These are phyloP conservation scores for Bacidia rubella DNA, from an alignment of 495 filamentous ascomycete genomes.

Conservation along the genomic window DNA sequence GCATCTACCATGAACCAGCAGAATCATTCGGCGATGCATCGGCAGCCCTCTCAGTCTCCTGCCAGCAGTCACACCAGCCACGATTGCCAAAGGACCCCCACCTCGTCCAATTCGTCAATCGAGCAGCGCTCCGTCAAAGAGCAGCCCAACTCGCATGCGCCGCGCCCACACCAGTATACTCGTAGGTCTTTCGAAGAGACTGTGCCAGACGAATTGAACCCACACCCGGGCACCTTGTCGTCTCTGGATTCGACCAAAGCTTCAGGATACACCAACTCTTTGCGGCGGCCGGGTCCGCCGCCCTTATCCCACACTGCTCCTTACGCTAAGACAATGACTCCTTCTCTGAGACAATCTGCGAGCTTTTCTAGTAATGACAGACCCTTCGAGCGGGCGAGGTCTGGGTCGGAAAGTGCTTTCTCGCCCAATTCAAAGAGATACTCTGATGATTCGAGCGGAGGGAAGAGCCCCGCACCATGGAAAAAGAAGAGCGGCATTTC, in stretches of 20 bases:
- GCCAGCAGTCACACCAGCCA: constrained; percentile 28
- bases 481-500: constrained; percentile 93
- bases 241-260: constrained; percentile 49
- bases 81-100: constrained; percentile 35
- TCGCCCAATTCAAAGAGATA: constrained; percentile 50
- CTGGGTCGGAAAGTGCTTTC: constrained; percentile 26
- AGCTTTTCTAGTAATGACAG: constrained; percentile 60
- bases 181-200: constrained; percentile 43
- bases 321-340: constrained; percentile 39
- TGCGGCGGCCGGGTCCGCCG: constrained; percentile 23
- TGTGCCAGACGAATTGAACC: constrained; percentile 58
- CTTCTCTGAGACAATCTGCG: constrained; percentile 61
- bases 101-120: constrained; percentile 36
- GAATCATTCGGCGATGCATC: constrained; percentile 40
- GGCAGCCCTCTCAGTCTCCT: constrained; percentile 47
- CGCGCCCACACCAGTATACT: constrained; percentile 20
- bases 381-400: constrained; percentile 42
- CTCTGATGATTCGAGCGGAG: constrained; percentile 58
- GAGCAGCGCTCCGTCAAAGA: constrained; percentile 39
- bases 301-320: constrained; percentile 43
- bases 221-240: constrained; percentile 54
- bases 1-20: constrained; percentile 25
- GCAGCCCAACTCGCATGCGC: constrained; percentile 25
- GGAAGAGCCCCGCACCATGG: constrained; percentile 40
- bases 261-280: constrained; percentile 30